These are phyloP conservation scores for Colletotrichum abscissum DNA, from an alignment of 2,329 filamentous ascomycete species.

Conservation along the genomic window DNA sequence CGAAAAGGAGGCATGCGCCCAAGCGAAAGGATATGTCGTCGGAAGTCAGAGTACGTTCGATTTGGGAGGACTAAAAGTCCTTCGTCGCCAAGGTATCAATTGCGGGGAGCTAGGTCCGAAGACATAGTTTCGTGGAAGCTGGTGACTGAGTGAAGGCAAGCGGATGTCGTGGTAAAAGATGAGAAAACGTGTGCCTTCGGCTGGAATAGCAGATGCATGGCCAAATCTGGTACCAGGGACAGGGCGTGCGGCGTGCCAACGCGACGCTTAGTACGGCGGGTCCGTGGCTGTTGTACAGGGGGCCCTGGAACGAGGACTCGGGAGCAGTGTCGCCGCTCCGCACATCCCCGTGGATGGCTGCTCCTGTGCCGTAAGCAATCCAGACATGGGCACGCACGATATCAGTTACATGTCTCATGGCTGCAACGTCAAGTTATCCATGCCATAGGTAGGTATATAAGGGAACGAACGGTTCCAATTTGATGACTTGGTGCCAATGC, in stretches of 20 bases:
- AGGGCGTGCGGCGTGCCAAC: slow-evolving; percentile 18
- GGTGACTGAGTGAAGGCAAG: slow-evolving; percentile 2
- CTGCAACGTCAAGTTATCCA: not conserved
- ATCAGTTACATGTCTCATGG: slow-evolving; percentile 2
- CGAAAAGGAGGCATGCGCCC: slow-evolving; percentile 34
- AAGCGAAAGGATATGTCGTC: slow-evolving; percentile 18
- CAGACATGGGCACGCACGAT: not conserved
- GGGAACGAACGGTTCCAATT: not conserved
- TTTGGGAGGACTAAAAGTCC: slow-evolving; percentile 17
- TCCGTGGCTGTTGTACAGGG: slow-evolving; percentile 24
- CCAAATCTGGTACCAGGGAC: slow-evolving; percentile 24
- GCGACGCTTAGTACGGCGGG: slow-evolving; percentile 25
- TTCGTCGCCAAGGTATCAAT: slow-evolving; percentile 29
- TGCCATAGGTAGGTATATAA: not conserved
- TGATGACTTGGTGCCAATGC: not conserved
- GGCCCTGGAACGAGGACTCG: slow-evolving; percentile 23
- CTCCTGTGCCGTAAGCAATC: not conserved
- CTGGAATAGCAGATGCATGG: slow-evolving; percentile 28
- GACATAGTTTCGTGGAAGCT: slow-evolving; percentile 29
- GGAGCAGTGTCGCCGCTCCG: slow-evolving; percentile 26
- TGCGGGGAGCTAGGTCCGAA: slow-evolving; percentile 16
- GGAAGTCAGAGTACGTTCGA: slow-evolving; percentile 5
- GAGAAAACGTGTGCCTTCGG: slow-evolving; percentile 35
- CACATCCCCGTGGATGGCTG: slow-evolving; percentile 8
- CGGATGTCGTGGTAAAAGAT: slow-evolving; percentile 25